Base-by-base conservation (phyloP, 73 alveolate species). In the Diophrys appendiculata region DNA sequence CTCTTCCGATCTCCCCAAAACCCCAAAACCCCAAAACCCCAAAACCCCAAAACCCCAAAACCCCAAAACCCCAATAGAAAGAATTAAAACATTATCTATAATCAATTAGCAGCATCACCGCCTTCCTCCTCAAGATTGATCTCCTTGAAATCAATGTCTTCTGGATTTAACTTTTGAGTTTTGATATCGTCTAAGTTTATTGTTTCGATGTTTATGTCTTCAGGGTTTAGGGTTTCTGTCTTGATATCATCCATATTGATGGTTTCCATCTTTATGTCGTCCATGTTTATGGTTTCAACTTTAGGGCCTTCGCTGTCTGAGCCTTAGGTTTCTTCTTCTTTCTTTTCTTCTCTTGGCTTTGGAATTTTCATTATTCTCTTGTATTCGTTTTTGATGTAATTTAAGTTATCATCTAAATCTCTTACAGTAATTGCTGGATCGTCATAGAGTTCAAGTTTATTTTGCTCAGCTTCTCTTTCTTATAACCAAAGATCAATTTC, bases 41-140 rank as follows among this genome's bases (percentile, higher is more conserved):
- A 68, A 68, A 68, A 68, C 77, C 77, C 77, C 77, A 68, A 68
- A 68, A 68, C 77, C 77, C 77, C 77, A 68, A 68, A 68, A 68
- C 77, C 77, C 77, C 77, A 26, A 29, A 68, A 68, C 56, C 72
- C 72, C 72, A 13, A 13, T 13, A 11, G 8, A 5, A 23, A 64
- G 30, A 24, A 2, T 28, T 2, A 67, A n/a, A n/a, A n/a, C n/a
- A n/a, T n/a, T n/a, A n/a, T 56, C 70, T 56, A 2, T 56, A 31
- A 1, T 2, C 22, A 1, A 56, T 56, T 31, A 56, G 18, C 22
- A 13, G 2, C 22, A 2, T 56, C 70, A 1, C 1, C 70, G 27
- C 27, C 27, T 56, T 56, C 70, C 5, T 26, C 22, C 76, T 24
- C 13, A 24, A 64, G 72, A 8, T 64, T 64, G 33, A 8, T 64